A percentile compares a stretch with the other conserved stretches of the same genome.
Conservation (phyloP, 768 basidiomycete genomes). For the Lentinus brumalis region DNA sequence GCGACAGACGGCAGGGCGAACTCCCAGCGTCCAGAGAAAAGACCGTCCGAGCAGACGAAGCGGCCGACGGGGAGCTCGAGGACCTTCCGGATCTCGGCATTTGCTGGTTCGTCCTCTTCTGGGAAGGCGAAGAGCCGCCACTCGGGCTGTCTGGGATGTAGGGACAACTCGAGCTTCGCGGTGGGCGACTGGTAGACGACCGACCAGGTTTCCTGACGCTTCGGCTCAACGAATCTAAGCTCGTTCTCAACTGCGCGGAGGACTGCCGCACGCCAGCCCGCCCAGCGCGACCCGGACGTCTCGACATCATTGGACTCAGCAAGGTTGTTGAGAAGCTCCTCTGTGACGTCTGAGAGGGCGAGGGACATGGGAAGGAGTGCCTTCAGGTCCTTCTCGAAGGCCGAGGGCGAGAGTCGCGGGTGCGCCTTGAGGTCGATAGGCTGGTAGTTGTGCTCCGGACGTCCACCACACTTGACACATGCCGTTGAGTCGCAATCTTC, state of each 20-base stretch:
- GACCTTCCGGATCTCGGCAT: conserved; percentile 74
- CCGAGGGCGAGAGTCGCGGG: conserved; percentile 68
- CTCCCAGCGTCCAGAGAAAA: conserved; percentile 79
- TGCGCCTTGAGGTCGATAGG: conserved; percentile 52
- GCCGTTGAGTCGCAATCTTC: conserved; percentile 75
- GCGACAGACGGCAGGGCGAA: conserved; percentile 69
- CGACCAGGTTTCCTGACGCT: conserved; percentile 88
- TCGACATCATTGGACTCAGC: conserved; percentile 39
- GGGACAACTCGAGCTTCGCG: conserved; percentile 72
- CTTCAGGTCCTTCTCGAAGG: conserved; percentile 79
- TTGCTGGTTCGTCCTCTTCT: conserved; percentile 66
- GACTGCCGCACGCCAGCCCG: conserved; percentile 68
- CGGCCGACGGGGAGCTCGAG: conserved; percentile 77
- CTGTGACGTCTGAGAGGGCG: conserved; percentile 51
- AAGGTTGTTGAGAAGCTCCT: conserved; percentile 53
- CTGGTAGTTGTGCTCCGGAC: conserved; percentile 82
- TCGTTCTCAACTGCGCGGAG: conserved; percentile 58
- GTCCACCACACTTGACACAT: conserved; percentile 85
- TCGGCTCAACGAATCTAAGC: conserved; percentile 81
- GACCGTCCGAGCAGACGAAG: conserved; percentile 52
- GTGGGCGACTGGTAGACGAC: conserved; percentile 73
- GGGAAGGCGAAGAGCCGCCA: conserved; percentile 86
- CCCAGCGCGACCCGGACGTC: conserved; percentile 64
- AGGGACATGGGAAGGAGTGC: conserved; percentile 87
- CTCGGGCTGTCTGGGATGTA: conserved; percentile 77